Conservation (phyloP, 352 stramenopile genomes). For the Thalassiosira mediterranea region DNA sequence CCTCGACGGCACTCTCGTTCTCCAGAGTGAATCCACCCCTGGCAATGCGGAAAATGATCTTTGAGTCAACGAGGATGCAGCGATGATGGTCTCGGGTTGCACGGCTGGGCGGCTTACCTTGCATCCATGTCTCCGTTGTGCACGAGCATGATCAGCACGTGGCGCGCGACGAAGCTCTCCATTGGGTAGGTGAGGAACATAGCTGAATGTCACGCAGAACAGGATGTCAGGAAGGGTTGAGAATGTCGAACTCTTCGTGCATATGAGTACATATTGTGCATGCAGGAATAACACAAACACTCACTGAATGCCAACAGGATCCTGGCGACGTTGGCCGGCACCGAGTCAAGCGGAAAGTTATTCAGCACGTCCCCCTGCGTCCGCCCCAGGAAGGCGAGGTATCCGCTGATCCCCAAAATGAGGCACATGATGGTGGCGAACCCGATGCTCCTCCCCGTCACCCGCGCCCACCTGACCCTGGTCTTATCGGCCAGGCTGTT, state of each 20-base stretch:
- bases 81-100: no score
- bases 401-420: conserved; percentile 67
- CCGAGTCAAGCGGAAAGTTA: conserved; percentile 68
- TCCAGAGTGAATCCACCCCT: conserved; percentile 30
- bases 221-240: no score
- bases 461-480: conserved; percentile 52
- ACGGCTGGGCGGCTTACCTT: no score
- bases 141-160: conserved; percentile 68
- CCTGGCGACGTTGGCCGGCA: conserved; percentile 42
- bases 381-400: conserved; percentile 72
- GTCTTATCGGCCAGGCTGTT: conserved; percentile 67
- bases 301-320: conserved; percentile 73
- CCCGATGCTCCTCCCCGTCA: conserved; percentile 57
- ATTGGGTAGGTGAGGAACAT: conserved; percentile 84
- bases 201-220: conserved; percentile 44
- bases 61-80: no score
- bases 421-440: conserved; percentile 54
- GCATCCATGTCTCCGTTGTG: conserved; percentile 75
- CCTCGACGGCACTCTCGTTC: conserved; percentile 36
- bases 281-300: no score
- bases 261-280: no score
- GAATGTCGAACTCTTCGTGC: no score
- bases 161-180: conserved; percentile 58
- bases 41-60: no score
- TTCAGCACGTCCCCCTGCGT: conserved; percentile 79